Evolutionary conservation across 2,329 filamentous ascomycete species (phyloP), one percentile per base, ranked within the genome.

Genomic region (Penicillium sp.): DNA sequence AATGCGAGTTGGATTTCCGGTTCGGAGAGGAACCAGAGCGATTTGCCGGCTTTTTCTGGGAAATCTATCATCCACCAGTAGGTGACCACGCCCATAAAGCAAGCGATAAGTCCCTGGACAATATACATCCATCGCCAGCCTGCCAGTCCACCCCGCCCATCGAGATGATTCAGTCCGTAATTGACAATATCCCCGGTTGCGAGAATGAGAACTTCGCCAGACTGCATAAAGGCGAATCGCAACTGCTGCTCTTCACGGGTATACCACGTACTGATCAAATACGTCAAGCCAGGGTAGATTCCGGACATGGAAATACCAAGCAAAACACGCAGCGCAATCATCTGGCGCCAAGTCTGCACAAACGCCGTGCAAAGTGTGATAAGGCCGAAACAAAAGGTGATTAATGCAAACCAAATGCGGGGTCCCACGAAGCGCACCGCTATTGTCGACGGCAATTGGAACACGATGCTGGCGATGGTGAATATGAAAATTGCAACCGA

Each of bases 61-160:
- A 89, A 88, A 64, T 88, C 84, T 43, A 88, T 77, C 73, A 89
- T 87, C 85, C 85, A 88, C 77, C 84, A 86, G 64, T 84, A 88
- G 0, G 85, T 87, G 12, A 79, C 57, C 28, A 86, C 63, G 3
- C 85, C 85, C 20, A 89, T 71, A 21, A 83, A 56, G 58, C 79
- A 78, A 4, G 85, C 79, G 61, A 88, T 83, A 9, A 82, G 64
- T 0, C 86, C 85, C 63, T 88, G 85, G 0, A 88, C 82, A 0
- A 88, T 68, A 61, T 84, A 89, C 84, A 88, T 88, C 77, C 82
- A 88, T 26, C 83, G 80, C 85, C 85, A 88, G 2, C 85, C 84
- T 9, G 79, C 78, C 23, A 88, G 65, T 5, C 81, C 81, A 1
- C 73, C 75, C 9, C 68, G 74, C 1, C 84, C 83, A 61, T 87